Conservation (phyloP, 2,329 filamentous ascomycete genomes). For the Tolypocladium nubicola region DNA sequence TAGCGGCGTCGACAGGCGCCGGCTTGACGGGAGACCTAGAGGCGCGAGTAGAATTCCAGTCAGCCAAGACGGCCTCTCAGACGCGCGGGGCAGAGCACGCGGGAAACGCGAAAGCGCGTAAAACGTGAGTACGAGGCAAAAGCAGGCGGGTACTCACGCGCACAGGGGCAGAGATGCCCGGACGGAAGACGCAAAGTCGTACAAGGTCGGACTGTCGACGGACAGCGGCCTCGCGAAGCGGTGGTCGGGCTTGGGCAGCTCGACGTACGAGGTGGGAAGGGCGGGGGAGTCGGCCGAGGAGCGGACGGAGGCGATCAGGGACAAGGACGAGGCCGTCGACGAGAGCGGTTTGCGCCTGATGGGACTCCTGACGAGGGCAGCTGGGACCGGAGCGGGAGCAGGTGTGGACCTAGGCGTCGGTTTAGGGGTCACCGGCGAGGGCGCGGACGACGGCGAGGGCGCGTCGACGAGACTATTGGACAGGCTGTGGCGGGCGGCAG, state of each 20-base stretch:
- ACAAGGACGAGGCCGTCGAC: slow-evolving; percentile 38
- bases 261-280: slow-evolving; percentile 20
- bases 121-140: background rate
- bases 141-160: slow-evolving; percentile 15
- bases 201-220: slow-evolving; percentile 50
- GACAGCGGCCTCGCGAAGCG: slow-evolving; percentile 44
- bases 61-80: slow-evolving; percentile 8
- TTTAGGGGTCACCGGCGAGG: background rate
- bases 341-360: slow-evolving; percentile 54
- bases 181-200: slow-evolving; percentile 38
- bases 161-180: slow-evolving; percentile 8
- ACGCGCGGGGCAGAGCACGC: background rate
- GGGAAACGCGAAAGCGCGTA: background rate
- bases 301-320: slow-evolving; percentile 28
- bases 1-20: slow-evolving; percentile 11
- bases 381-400: slow-evolving; percentile 6
- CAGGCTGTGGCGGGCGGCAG: background rate
- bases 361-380: slow-evolving; percentile 13
- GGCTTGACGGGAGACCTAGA: slow-evolving; percentile 14
- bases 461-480: background rate
- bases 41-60: slow-evolving; percentile 12
- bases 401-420: slow-evolving; percentile 7
- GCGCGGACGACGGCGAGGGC: background rate
- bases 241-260: slow-evolving; percentile 37
- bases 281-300: slow-evolving; percentile 4